Conservation (phyloP, 2,329 filamentous ascomycete genomes). For the Alternaria arborescens region DNA sequence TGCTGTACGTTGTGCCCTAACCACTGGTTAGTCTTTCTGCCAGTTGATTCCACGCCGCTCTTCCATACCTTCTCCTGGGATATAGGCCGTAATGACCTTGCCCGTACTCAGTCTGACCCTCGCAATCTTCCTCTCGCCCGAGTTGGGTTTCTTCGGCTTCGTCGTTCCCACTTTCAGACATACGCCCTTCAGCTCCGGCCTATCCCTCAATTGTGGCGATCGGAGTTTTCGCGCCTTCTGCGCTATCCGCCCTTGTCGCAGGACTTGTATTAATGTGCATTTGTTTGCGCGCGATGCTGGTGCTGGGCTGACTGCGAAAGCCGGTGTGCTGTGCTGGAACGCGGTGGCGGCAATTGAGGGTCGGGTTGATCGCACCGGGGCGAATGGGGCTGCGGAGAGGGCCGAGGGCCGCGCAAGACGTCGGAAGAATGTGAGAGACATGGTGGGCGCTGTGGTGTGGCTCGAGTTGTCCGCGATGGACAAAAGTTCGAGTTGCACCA, state of each 20-base stretch:
- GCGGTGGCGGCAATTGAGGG: conserved; percentile 32
- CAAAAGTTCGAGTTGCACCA: conserved; percentile 23
- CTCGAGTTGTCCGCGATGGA: not conserved
- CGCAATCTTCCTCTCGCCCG: conserved; percentile 93
- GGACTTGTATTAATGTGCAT: conserved; percentile 61
- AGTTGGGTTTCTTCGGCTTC: conserved; percentile 99
- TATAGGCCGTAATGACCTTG: conserved; percentile 89
- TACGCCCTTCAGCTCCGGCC: conserved; percentile 91
- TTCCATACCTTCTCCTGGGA: conserved; percentile 81
- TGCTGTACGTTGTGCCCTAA: conserved; percentile 95
- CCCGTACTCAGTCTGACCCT: conserved; percentile 89
- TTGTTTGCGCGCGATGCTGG: conserved; percentile 50
- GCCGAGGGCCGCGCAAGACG: conserved; percentile 50
- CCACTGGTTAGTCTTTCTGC: conserved; percentile 14
- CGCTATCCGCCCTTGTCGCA: conserved; percentile 75
- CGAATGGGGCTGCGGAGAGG: conserved; percentile 27
- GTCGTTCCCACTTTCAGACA: conserved; percentile 93
- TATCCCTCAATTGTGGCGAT: conserved; percentile 80
- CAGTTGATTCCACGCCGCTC: conserved; percentile 7
- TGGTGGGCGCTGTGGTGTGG: conserved; percentile 28
- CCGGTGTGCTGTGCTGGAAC: conserved; percentile 30
- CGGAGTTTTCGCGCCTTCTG: conserved; percentile 85
- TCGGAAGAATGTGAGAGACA: conserved; percentile 53
- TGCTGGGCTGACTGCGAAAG: conserved; percentile 46
- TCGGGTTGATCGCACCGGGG: conserved; percentile 22